These are phyloP conservation scores for Thalassiosira pacifica DNA, from an alignment of 352 stramenopile genomes.

Conservation along the genomic window DNA sequence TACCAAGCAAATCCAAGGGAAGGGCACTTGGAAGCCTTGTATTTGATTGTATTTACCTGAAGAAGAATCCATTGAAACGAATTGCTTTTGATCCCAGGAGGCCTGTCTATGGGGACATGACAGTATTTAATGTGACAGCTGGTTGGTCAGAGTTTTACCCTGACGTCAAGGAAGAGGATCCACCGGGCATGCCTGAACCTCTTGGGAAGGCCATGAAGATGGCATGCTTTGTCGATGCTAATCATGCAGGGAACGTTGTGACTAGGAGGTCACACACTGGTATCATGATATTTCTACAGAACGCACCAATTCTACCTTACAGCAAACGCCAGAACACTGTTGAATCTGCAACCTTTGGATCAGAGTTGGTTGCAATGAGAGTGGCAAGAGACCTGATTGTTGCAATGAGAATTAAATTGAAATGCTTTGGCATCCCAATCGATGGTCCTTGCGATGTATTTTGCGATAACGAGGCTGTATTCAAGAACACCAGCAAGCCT, in stretches of 20 bases:
- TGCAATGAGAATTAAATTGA: conserved; percentile 60
- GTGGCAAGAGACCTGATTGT: no score
- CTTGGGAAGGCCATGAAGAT: conserved; percentile 58
- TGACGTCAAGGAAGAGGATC: conserved; percentile 53
- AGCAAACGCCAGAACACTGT: conserved; percentile 59
- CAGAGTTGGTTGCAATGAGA: conserved; percentile 3
- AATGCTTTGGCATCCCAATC: conserved; percentile 64
- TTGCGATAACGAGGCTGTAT: conserved; percentile 67
- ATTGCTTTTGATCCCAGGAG: conserved; percentile 61
- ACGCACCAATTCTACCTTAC: conserved; percentile 52
- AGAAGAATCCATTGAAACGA: conserved; percentile 26
- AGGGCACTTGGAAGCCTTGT: conserved; percentile 67
- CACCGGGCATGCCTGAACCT: conserved; percentile 42
- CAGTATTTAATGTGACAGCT: conserved; percentile 24
- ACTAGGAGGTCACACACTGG: conserved; percentile 61
- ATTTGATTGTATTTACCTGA: conserved; percentile 62
- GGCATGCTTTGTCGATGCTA: conserved; percentile 37
- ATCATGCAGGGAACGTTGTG: conserved; percentile 62
- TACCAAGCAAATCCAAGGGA: conserved; percentile 53
- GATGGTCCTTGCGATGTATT: conserved; percentile 28
- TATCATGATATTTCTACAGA: conserved; percentile 64
- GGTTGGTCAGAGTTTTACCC: conserved; percentile 70
- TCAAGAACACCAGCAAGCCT: conserved; percentile 62
- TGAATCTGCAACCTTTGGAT: conserved; percentile 60
- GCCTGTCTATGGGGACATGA: no score